Conservation (phyloP, 2,329 filamentous ascomycete genomes). For the Aspergillus eucalypticola region DNA sequence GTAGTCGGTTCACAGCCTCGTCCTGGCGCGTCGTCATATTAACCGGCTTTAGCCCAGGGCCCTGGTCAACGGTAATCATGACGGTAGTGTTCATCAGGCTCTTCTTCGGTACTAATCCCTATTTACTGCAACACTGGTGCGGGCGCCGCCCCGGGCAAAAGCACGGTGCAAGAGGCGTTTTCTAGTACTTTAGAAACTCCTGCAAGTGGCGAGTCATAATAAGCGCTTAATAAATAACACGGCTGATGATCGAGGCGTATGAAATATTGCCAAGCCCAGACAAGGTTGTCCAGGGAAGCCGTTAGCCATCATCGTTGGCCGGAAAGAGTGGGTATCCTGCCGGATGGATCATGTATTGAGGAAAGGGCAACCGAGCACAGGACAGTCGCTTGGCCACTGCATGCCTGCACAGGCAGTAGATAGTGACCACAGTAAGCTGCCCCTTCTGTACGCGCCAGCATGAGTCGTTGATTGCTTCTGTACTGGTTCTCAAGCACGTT, state of each 20-base stretch:
- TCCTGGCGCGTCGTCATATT: not conserved
- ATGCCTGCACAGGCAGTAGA: not conserved
- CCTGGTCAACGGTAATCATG: not conserved
- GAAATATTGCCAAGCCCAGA: constrained; percentile 15
- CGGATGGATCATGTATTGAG: not conserved
- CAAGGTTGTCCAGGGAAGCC: constrained; percentile 15
- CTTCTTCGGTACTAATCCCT: not conserved
- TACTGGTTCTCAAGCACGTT: constrained; percentile 4
- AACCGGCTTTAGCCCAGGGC: not conserved
- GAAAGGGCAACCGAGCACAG: constrained; percentile 9
- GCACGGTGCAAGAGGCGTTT: constrained; percentile 12
- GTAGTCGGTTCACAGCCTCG: not conserved
- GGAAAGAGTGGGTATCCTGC: not conserved
- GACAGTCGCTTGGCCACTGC: not conserved
- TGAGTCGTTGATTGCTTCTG: not conserved
- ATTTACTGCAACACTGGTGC: not conserved
- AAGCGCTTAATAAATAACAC: not conserved
- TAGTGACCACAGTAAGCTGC: too few relatives aligned
- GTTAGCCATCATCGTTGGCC: constrained; percentile 6
- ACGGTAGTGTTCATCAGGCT: constrained; percentile 2
- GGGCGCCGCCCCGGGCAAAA: constrained; percentile 3
- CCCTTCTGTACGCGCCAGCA: not conserved
- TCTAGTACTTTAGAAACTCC: constrained; percentile 8
- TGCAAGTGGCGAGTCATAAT: constrained; percentile 14
- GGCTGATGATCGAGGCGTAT: constrained; percentile 4